These are phyloP conservation scores for Durusdinium trenchii DNA, from an alignment of 73 alveolate genomes.

Conservation along the genomic window DNA sequence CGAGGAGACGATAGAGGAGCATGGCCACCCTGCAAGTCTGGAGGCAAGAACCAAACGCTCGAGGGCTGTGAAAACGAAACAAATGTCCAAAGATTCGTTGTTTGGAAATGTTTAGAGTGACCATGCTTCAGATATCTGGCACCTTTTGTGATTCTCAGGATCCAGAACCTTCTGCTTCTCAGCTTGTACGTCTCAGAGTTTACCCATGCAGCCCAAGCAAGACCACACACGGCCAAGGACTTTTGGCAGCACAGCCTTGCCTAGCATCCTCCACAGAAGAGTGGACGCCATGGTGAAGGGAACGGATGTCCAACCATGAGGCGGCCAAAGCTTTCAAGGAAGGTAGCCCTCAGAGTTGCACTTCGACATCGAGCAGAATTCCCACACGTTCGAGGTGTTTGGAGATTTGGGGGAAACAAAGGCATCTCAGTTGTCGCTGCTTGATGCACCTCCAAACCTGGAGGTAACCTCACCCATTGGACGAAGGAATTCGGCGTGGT, in stretches of 20 bases:
- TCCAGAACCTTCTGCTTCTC: no score
- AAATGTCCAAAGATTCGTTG: no score
- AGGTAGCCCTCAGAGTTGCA: constrained; percentile 29
- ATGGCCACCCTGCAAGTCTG: constrained; percentile 55
- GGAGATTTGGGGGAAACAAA: neutral
- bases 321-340: constrained; percentile 46
- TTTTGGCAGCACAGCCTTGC: neutral
- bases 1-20: constrained; percentile 82
- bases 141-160: no score
- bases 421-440: neutral
- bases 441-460: neutral
- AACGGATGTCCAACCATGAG: constrained; percentile 33
- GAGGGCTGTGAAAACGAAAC: no score
- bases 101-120: no score
- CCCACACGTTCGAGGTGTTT: neutral
- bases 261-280: constrained; percentile 94
- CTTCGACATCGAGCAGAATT: neutral
- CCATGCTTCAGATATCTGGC: no score
- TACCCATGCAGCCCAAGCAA: neutral
- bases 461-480: neutral
- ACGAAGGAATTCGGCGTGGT: neutral
- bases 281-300: constrained; percentile 74
- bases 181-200: no score
- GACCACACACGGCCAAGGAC: neutral
- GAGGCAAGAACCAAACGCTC: neutral